Evolutionary conservation across 768 basidiomycete genomes (phyloP), one percentile per base, ranked within the genome.

Genomic region (Pisolithus tinctorius): DNA sequence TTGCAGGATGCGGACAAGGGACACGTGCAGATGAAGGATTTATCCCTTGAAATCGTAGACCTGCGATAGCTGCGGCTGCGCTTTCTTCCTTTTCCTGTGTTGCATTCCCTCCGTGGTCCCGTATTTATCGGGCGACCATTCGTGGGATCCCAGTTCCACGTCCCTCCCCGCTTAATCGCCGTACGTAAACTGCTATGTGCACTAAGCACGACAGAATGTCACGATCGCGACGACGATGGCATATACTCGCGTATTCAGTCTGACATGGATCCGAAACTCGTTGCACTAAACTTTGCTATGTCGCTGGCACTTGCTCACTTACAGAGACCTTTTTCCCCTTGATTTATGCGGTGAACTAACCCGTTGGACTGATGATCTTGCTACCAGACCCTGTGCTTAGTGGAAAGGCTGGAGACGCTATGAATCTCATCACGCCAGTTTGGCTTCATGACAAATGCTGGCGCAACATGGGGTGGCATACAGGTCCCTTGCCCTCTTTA

Each of bases 41-140:
- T 81, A 29, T 67, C 79, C 1, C 67, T 93, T 46, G 91, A 93
- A 69, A 89, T 91, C 52, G 84, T 91, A n/a, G 91, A 93, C 69
- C 61, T 93, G 55, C 81, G 91, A 58, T 68, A 29, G 58, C 49
- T n/a, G 40, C 25, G 3, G 14, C 11, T n/a, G 14, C 17, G 30
- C 29, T 23, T 43, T 26, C 11, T 20, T 20, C 11, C 36, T 25
- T n/a, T 29, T 16, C 29, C 16, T 26, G 16, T n/a, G 9, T 31
- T 36, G 26, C 37, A 26, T 17, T 27, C 26, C 26, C 26, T 13
- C 7, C n/a, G 39, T 26, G n/a, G 9, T 1, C 34, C 34, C 13
- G 34, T 34, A 14, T 34, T 34, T 34, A 34, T 34, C 34, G 34
- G 34, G 34, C 34, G 13, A 34, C 34, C 34, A 34, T 34, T 14